Base-by-base conservation (phyloP, 495 filamentous ascomycete species). In the Xylaria cubensis region DNA sequence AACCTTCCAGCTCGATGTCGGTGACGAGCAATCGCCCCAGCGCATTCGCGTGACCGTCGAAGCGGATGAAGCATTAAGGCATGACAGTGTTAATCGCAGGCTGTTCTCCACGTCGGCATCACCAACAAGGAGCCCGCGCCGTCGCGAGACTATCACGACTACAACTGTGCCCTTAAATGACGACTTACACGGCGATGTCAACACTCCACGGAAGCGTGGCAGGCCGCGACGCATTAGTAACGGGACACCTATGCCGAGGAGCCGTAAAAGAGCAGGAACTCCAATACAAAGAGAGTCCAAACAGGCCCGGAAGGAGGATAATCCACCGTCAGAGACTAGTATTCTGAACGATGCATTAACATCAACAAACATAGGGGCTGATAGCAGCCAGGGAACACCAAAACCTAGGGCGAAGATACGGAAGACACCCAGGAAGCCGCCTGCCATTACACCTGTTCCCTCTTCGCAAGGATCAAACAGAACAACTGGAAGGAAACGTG, bases 41-140 rank as follows among this genome's bases (percentile, higher is more conserved):
- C 86, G 83, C 73, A 79, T 89, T 39, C 78, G 80, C 59, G 86
- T 88, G 51, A 88, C 87, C 0, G 85, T 89, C 55, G 84, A 89
- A 73, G 84, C 86, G 3, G 86, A 83, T 15, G 75, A 82, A 39
- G 76, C 77, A 48, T 61, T 77, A 46, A 70, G 55, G 68, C 64
- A 71, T 53, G 75, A 74, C 56, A 74, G 66, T 66, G 75, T 80
- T 17, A 82, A 74, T 69, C 83, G 82, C 67, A 80, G 76, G 32
- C 75, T 85, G 50, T 86, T 86, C 68, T 79, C 77, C 71, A 78
- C 77, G 51, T 74, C 83, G 15, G 75, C 80, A 12, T 78, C 77
- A 1, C 82, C 84, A 8, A 78, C 69, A 17, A 78, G 78, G 64
- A 69, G 71, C 24, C 61, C 71, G 26, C 77, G 75, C 58, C 75